Conservation (phyloP, 805 yeast genomes). For the Candida railenensis region DNA sequence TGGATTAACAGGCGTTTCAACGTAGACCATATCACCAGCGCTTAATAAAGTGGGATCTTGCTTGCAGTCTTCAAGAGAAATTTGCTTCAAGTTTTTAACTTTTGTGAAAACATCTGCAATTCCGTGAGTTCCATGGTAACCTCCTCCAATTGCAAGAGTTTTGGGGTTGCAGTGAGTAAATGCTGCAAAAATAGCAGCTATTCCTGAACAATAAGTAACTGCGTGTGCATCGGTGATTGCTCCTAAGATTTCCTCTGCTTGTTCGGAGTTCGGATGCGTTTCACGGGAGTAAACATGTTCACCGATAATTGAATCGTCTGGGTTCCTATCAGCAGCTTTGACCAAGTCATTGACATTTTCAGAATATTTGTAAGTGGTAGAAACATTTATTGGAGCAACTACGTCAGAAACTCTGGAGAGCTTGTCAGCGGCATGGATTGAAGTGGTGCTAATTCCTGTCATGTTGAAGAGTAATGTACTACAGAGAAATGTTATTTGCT, state of each 20-base stretch:
- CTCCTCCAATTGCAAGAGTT: constrained; percentile 68
- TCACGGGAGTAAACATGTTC: constrained; percentile 59
- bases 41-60: constrained; percentile 46
- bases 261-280: constrained; percentile 68
- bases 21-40: constrained; percentile 74
- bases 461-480: constrained; percentile 14
- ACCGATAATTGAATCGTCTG: constrained; percentile 10
- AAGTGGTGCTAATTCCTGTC: constrained; percentile 51
- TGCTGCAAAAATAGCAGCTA: constrained; percentile 78
- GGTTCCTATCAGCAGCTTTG: constrained; percentile 33
- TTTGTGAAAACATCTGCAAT: constrained; percentile 63
- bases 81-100: constrained; percentile 53
- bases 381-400: constrained; percentile 76
- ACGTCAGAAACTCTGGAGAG: constrained; percentile 60
- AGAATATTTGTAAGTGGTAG: constrained; percentile 75
- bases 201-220: constrained; percentile 73
- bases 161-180: constrained; percentile 72
- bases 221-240: constrained; percentile 62
- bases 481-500: not conserved
- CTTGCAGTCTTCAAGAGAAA: constrained; percentile 30
- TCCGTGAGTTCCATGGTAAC: constrained; percentile 84
- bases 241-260: constrained; percentile 66
- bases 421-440: constrained; percentile 73
- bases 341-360: constrained; percentile 55
- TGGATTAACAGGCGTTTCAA: constrained; percentile 91